Evolutionary conservation across 2,329 filamentous ascomycete species (phyloP).

Genomic region (Kalmusia sp.): DNA sequence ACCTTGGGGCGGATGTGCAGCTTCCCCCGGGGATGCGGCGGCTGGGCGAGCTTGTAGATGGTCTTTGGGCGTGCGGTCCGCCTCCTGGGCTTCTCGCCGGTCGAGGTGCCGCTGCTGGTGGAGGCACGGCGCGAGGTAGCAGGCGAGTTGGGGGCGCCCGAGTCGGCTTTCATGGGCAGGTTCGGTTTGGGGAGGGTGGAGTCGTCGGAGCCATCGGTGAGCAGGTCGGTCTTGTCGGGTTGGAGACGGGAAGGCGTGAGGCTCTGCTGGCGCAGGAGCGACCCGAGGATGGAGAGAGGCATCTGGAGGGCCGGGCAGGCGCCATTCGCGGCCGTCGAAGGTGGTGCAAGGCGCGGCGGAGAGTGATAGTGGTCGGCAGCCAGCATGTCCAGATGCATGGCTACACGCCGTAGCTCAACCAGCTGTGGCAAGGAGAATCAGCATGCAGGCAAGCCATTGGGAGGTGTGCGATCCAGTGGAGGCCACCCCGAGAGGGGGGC

Average conservation of each 20-base stretch:
- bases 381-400: slow-evolving; percentile 49
- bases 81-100: slow-evolving; percentile 51
- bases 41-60: slow-evolving; percentile 71
- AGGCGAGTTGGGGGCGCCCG: slow-evolving; percentile 16
- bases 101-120: slow-evolving; percentile 43
- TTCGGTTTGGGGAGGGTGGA: slow-evolving; percentile 11
- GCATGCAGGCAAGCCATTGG: slow-evolving; percentile 14
- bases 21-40: slow-evolving; percentile 65
- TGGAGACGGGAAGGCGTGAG: slow-evolving; percentile 15
- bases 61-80: slow-evolving; percentile 64
- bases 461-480: not conserved
- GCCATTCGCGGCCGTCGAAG: slow-evolving; percentile 28
- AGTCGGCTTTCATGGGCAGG: slow-evolving; percentile 16
- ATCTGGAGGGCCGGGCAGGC: slow-evolving; percentile 36
- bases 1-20: slow-evolving; percentile 72
- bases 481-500: not conserved
- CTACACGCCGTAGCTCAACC: slow-evolving; percentile 19
- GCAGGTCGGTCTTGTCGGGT: slow-evolving; percentile 5
- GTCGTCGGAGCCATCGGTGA: slow-evolving; percentile 3
- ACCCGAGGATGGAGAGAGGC: slow-evolving; percentile 44
- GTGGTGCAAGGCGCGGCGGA: slow-evolving; percentile 25
- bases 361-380: slow-evolving; percentile 44
- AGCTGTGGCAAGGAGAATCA: slow-evolving; percentile 24
- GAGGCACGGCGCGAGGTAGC: slow-evolving; percentile 46
- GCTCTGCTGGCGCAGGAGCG: slow-evolving; percentile 34